Evolutionary conservation across 495 filamentous ascomycete species (phyloP).

Genomic region (Neurospora sp.): DNA sequence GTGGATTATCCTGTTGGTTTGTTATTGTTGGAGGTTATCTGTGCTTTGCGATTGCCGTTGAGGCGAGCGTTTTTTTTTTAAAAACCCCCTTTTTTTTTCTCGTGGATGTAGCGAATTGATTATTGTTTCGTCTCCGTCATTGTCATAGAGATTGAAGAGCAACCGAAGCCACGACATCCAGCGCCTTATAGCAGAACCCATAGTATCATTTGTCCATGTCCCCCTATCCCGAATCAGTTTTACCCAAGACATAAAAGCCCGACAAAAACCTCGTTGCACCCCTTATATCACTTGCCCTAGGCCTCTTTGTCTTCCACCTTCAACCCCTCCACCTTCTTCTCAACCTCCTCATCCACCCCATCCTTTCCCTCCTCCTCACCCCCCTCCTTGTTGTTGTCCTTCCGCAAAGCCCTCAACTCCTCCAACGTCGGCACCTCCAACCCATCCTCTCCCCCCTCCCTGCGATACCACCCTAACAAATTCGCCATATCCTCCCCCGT

Average conservation of each 20-base stretch:
- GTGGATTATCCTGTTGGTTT: no score
- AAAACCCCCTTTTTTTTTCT: no score
- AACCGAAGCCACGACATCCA: background rate
- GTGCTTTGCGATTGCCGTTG: no score
- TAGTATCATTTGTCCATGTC: background rate
- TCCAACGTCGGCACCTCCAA: slow-evolving; percentile 37
- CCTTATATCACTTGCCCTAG: background rate
- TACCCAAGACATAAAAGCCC: background rate
- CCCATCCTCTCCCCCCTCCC: slow-evolving; percentile 33
- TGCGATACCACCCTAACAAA: slow-evolving; percentile 59
- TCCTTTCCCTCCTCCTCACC: background rate
- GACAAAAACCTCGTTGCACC: background rate
- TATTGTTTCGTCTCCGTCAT: background rate
- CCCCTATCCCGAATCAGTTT: background rate
- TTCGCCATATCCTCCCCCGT: slow-evolving; percentile 73
- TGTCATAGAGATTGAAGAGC: background rate
- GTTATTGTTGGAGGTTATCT: no score
- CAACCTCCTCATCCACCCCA: background rate
- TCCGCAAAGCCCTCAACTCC: slow-evolving; percentile 40
- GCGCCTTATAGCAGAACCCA: background rate
- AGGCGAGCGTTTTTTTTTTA: no score
- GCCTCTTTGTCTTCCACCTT: background rate
- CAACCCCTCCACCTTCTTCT: background rate
- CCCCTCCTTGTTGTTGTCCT: background rate
- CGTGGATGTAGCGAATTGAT: background rate